Evolutionary conservation across 129 eudicot genomes (phyloP), one percentile per base, ranked within the genome.

Genomic region (Calendula officinalis): DNA sequence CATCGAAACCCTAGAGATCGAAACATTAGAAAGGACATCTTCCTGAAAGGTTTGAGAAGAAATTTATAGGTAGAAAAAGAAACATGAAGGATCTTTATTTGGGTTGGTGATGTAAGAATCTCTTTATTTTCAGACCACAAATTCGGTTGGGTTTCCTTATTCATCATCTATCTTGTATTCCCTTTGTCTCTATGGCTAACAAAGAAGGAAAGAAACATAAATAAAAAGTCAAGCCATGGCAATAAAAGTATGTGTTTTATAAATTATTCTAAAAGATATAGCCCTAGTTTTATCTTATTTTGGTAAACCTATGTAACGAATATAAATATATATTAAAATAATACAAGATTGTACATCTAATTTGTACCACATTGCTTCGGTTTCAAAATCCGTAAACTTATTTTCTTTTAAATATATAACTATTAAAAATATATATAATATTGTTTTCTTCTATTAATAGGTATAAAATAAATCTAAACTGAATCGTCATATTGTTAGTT

Each of bases 81-180:
- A 52, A 44, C 60, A 66, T 17, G 36, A 61, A 65, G 82, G 76
- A 72, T 72, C 82, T 67, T 60, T 62, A 34, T 64, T 27, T 41
- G 45, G 57, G 13, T 35, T 10, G 58, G 32, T 72, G 76, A 77
- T 77, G 82, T 66, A 67, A 15, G 7, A 36, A 44, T 44, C 56
- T 63, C 79, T 81, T 81, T 77, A 72, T 36, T 72, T 81, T 50
- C 40, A 76, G 79, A 49, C 86, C 86, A 76, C 79, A 76, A 71
- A 62, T 65, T 8, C 52, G 48, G 64, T 13, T 56, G 46, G 37
- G 33, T 68, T 76, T 72, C 86, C 79, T 13, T 69, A 43, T 73
- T 77, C 67, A 72, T 73, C 74, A 36, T 47, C 50, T 60, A 66
- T 66, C 66, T 61, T 40, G 61, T 81, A 81, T 81, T 76, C 79